Conservation (phyloP, 345 rosid genomes). For the Combretum micranthum region DNA sequence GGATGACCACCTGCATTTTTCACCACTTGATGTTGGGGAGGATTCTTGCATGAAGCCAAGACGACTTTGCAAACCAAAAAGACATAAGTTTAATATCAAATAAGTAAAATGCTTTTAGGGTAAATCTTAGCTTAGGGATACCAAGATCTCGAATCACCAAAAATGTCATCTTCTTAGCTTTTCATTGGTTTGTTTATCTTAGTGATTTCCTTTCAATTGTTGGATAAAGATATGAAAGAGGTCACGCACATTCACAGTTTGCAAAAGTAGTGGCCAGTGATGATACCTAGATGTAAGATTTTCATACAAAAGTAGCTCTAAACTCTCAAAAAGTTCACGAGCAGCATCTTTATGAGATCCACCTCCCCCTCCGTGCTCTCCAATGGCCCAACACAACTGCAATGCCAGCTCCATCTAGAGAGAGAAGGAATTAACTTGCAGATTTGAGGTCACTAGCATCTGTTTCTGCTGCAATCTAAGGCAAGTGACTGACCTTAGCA, state of each 20-base stretch:
- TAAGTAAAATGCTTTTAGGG: neutral
- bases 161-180: too few species aligned
- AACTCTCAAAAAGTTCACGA: conserved; percentile 92
- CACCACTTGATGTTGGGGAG: conserved; percentile 24
- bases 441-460: conserved; percentile 4
- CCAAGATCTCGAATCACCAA: too few species aligned
- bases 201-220: neutral
- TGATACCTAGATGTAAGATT: conserved; percentile 79
- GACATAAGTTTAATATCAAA: conserved; percentile 2
- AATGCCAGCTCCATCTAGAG: conserved; percentile 77
- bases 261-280: too few species aligned
- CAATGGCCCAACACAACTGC: conserved; percentile 96
- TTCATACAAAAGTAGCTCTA: conserved; percentile 88
- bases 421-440: conserved; percentile 1
- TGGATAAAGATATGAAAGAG: neutral
- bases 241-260: too few species aligned
- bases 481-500: conserved; percentile 56
- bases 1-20: conserved; percentile 41
- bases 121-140: neutral
- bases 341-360: conserved; percentile 82
- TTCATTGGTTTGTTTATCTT: too few species aligned
- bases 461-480: conserved; percentile 1
- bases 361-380: conserved; percentile 96
- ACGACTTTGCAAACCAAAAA: conserved; percentile 39
- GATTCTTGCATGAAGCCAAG: conserved; percentile 71